These are phyloP conservation scores for Phoenix roebelenii DNA, from an alignment of 176 grass and related monocot genomes.

Conservation along the genomic window DNA sequence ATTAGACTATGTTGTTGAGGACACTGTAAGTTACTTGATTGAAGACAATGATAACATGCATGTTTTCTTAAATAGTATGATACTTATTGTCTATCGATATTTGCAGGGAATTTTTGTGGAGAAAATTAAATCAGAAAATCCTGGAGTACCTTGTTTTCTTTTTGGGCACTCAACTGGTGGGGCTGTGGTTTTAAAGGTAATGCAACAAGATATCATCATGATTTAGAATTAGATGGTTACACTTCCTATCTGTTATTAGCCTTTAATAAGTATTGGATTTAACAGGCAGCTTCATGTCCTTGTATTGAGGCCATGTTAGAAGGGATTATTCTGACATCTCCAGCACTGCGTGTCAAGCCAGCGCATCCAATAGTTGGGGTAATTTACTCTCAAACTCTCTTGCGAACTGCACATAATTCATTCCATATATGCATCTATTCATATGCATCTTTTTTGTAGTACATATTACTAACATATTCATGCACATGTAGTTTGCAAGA, in stretches of 20 bases:
- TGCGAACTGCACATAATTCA: background rate
- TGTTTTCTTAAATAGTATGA: too few species aligned
- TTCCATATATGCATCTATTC: background rate
- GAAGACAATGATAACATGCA: too few species aligned
- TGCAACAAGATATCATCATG: background rate
- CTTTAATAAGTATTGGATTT: constrained; percentile 15
- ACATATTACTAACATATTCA: too few species aligned
- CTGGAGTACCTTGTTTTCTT: constrained; percentile 83
- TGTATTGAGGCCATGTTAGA: constrained; percentile 57
- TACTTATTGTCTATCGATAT: too few species aligned
- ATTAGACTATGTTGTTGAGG: constrained; percentile 79
- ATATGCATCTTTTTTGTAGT: too few species aligned
- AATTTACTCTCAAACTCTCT: constrained; percentile 18
- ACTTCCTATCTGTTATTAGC: background rate
- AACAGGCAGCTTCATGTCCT: constrained; percentile 67
- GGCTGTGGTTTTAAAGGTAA: constrained; percentile 87
- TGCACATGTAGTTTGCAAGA: too few species aligned
- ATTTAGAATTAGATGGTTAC: too few species aligned
- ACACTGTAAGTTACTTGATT: constrained; percentile 46
- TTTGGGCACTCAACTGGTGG: constrained; percentile 94
- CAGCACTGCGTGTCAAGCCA: constrained; percentile 85
- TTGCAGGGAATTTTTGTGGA: constrained; percentile 58
- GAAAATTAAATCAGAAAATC: constrained; percentile 64
- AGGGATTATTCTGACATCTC: constrained; percentile 93
- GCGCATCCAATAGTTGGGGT: constrained; percentile 97